Conservation (phyloP, 2,329 filamentous ascomycete species). For the Grosmannia serpens region DNA sequence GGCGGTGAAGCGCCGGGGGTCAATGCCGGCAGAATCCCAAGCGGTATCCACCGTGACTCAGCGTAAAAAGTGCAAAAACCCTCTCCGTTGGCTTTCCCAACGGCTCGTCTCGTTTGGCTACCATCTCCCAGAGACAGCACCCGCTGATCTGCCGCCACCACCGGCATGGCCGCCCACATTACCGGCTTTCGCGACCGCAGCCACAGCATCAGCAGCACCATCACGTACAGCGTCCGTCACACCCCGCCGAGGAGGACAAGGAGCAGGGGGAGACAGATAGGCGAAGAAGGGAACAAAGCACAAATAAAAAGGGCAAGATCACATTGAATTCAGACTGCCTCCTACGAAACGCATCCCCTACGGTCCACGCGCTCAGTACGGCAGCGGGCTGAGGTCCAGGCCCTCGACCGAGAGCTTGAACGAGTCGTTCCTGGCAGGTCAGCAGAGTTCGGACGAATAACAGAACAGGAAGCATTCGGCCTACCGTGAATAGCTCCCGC, state of each 20-base stretch:
- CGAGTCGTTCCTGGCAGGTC: conserved; percentile 38
- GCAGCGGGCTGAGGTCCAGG: conserved; percentile 44
- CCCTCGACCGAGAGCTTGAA: conserved; percentile 51
- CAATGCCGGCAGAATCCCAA: background rate
- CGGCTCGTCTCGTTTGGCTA: no score
- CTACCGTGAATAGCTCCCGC: conserved; percentile 72
- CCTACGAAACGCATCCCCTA: no score
- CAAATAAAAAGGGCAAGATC: no score
- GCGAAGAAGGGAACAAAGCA: conserved; percentile 50
- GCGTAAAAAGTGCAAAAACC: background rate
- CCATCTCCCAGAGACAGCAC: no score
- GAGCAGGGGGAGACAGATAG: no score
- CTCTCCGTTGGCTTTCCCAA: background rate
- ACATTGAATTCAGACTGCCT: no score
- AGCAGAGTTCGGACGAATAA: background rate
- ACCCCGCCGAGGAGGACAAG: no score
- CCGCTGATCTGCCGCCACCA: conserved; percentile 16
- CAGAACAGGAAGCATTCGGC: conserved; percentile 16
- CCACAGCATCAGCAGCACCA: conserved; percentile 89
- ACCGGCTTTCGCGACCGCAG: conserved; percentile 64
- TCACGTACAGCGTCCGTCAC: conserved; percentile 87
- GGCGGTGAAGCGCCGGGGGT: background rate
- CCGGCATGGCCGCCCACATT: conserved; percentile 69
- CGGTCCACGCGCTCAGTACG: conserved; percentile 49
- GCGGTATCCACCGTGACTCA: background rate